These are phyloP conservation scores for Amauroascus verrucosus DNA, from an alignment of 2,329 filamentous ascomycete genomes.

Conservation along the genomic window DNA sequence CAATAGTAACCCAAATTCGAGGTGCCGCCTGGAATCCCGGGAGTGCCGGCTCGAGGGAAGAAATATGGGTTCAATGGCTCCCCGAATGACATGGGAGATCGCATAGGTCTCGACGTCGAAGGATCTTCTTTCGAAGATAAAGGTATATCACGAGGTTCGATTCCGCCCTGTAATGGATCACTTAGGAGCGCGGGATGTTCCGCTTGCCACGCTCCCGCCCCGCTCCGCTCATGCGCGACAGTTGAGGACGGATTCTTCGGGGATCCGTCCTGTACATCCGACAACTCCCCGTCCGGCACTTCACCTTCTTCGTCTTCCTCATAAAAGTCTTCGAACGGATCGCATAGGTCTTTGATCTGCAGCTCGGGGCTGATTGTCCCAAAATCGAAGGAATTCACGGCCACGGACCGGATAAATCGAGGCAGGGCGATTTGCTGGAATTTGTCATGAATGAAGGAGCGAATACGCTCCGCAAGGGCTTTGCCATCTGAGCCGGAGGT, in stretches of 20 bases:
- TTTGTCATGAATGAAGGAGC: conserved; percentile 86
- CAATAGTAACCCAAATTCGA: conserved; percentile 38
- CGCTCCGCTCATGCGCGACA: background rate
- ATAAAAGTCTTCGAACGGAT: conserved; percentile 93
- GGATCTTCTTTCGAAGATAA: conserved; percentile 24
- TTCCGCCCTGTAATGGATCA: conserved; percentile 22
- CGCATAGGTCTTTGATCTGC: conserved; percentile 92
- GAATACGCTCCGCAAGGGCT: conserved; percentile 73
- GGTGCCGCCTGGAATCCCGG: conserved; percentile 40
- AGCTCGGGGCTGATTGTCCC: conserved; percentile 72
- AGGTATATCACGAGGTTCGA: conserved; percentile 22
- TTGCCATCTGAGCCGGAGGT: conserved; percentile 81
- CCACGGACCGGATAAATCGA: conserved; percentile 92
- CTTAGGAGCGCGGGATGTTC: conserved; percentile 6
- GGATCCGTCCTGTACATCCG: conserved; percentile 29
- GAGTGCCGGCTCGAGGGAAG: conserved; percentile 37
- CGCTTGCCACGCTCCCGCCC: conserved; percentile 11
- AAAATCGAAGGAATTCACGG: conserved; percentile 89
- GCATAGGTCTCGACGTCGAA: conserved; percentile 25
- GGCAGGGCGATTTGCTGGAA: conserved; percentile 88
- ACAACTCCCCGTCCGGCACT: conserved; percentile 30
- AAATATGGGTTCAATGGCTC: conserved; percentile 35
- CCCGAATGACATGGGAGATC: conserved; percentile 28
- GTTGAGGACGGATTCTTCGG: background rate
- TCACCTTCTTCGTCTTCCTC: conserved; percentile 57